Evolutionary conservation across 179 eudicot species (phyloP).

Genomic region (Vitellaria paradoxa): DNA sequence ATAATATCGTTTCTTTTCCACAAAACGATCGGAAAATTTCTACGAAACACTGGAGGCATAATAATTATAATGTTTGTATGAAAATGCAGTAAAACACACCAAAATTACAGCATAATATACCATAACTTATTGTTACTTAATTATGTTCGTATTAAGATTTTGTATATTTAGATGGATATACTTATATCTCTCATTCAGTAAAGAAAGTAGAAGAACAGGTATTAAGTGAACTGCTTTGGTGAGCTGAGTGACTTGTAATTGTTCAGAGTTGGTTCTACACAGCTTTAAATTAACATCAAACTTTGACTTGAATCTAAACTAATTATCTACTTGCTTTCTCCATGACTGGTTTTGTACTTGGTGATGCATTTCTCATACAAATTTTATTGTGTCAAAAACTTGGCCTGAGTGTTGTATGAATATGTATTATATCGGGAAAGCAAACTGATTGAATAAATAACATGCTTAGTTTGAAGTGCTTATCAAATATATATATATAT

Average conservation of each 20-base stretch:
- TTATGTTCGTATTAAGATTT: background rate
- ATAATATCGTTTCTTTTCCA: no score
- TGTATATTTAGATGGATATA: background rate
- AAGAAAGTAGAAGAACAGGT: background rate
- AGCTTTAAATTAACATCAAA: background rate
- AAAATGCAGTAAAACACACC: no score
- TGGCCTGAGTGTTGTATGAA: conserved; percentile 1
- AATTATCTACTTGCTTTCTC: background rate
- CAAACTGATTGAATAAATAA: background rate
- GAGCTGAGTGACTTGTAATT: background rate
- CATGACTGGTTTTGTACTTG: background rate
- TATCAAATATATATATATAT: no score
- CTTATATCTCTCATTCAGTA: background rate
- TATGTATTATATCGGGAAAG: background rate
- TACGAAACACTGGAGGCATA: no score
- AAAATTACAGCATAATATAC: no score
- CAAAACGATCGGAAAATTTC: no score
- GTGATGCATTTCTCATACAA: background rate
- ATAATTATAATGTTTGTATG: no score
- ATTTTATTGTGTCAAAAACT: background rate
- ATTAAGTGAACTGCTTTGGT: background rate
- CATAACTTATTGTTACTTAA: background rate
- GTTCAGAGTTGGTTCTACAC: background rate
- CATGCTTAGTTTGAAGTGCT: no score
- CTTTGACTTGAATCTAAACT: background rate